These are phyloP conservation scores for Polygonum aviculare DNA, from an alignment of 148 eudicot genomes.

Conservation along the genomic window DNA sequence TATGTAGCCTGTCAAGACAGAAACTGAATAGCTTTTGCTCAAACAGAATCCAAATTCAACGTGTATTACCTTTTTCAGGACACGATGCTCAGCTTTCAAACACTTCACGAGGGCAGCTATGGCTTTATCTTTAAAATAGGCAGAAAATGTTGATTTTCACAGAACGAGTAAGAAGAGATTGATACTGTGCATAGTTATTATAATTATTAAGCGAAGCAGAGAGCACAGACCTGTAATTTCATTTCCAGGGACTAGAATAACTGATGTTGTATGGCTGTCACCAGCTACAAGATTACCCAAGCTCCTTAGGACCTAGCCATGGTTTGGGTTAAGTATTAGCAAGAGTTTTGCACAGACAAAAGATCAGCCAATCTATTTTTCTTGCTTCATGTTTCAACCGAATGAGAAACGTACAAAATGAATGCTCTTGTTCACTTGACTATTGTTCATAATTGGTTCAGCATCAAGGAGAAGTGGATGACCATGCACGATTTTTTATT, in stretches of 20 bases:
- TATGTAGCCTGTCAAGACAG: neutral
- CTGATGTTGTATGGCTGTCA: constrained; percentile 51
- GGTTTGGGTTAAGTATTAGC: neutral
- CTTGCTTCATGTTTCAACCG: neutral
- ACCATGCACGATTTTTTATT: neutral
- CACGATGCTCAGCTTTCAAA: constrained; percentile 85
- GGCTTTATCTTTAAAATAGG: constrained; percentile 38
- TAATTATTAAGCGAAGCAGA: neutral
- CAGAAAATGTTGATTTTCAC: neutral
- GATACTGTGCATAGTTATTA: neutral
- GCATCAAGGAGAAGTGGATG: neutral
- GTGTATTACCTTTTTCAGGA: constrained; percentile 68
- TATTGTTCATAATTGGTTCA: neutral
- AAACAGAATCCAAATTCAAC: neutral
- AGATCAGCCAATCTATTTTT: neutral
- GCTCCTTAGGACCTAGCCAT: constrained; percentile 65
- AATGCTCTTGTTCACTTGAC: neutral
- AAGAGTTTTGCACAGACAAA: neutral
- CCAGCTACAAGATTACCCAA: constrained; percentile 94
- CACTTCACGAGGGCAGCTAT: constrained; percentile 61
- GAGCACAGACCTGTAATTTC: constrained; percentile 62
- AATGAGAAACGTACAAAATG: neutral
- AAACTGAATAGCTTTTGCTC: neutral
- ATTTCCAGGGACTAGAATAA: constrained; percentile 49
- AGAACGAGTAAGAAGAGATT: neutral